Evolutionary conservation across 148 eudicot genomes (phyloP).

Genomic region (Rhododendron kiyosumense): DNA sequence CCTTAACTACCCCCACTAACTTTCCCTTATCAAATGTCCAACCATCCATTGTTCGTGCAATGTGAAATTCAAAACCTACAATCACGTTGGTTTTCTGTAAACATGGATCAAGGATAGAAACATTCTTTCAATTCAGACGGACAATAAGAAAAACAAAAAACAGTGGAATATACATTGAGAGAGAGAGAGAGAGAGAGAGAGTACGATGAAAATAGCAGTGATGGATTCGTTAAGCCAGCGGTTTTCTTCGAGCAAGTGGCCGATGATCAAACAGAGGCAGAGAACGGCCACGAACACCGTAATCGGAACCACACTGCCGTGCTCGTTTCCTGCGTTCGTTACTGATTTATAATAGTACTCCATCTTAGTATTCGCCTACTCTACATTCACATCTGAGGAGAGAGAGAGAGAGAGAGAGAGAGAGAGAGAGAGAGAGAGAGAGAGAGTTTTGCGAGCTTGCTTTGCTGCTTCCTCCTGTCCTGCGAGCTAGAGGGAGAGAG

Average conservation of each 20-base stretch:
- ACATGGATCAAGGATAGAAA: not conserved
- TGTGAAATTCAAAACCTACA: not conserved
- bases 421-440: conserved; percentile 1
- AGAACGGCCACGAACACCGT: conserved; percentile 67
- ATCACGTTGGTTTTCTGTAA: not conserved
- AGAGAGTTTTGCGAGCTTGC: not conserved
- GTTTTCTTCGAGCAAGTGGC: conserved; percentile 77
- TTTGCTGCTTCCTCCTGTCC: not conserved
- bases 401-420: too few species aligned
- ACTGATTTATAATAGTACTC: not conserved
- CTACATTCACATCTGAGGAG: not conserved
- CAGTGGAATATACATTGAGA: not conserved
- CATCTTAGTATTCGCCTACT: not conserved
- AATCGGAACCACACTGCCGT: conserved; percentile 58
- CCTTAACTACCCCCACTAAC: too few species aligned
- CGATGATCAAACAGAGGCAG: conserved; percentile 64
- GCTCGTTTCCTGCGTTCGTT: conserved; percentile 21
- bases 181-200: not conserved
- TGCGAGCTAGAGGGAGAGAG: not conserved
- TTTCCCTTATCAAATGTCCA: too few species aligned
- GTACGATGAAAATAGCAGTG: conserved; percentile 70
- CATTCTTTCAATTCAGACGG: not conserved
- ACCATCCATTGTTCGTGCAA: not conserved
- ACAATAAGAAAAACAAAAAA: not conserved
- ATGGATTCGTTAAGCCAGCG: conserved; percentile 95